A percentile compares a stretch with the other conserved stretches of the same genome.
Conservation (phyloP, 169 alveolate species). For the Amoebophrya sp. region DNA sequence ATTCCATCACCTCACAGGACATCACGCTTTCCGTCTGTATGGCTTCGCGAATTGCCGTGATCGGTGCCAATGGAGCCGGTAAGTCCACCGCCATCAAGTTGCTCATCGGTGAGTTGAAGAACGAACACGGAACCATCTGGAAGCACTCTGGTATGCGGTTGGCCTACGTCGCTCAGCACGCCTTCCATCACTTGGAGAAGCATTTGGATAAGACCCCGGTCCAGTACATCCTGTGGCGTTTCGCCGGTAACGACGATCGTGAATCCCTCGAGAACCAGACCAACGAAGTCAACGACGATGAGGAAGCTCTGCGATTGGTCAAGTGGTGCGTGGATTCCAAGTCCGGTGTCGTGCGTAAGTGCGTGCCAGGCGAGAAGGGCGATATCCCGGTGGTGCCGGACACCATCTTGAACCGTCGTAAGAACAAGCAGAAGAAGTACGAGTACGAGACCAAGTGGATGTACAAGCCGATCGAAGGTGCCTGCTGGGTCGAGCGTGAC, state of each 20-base stretch:
- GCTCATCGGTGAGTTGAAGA: slow-evolving; percentile 49
- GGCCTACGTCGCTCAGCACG: slow-evolving; percentile 54
- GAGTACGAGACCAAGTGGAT: slow-evolving; percentile 40
- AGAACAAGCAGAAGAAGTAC: slow-evolving; percentile 49
- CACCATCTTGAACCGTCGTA: slow-evolving; percentile 46
- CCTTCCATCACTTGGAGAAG: slow-evolving; percentile 53
- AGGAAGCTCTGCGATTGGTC: slow-evolving; percentile 39
- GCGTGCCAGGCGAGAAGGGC: slow-evolving; percentile 47
- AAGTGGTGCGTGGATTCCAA: slow-evolving; percentile 50
- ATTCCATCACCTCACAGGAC: background rate
- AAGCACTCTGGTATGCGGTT: slow-evolving; percentile 47
- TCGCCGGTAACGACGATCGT: slow-evolving; percentile 49
- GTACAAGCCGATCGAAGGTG: slow-evolving; percentile 28
- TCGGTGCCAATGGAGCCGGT: slow-evolving; percentile 52
- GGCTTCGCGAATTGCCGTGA: slow-evolving; percentile 48
- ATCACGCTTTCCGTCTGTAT: background rate
- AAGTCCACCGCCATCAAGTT: slow-evolving; percentile 53
- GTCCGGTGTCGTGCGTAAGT: slow-evolving; percentile 44
- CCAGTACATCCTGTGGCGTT: slow-evolving; percentile 52
- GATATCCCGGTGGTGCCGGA: slow-evolving; percentile 49
- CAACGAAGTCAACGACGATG: slow-evolving; percentile 45
- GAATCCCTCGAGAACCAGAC: slow-evolving; percentile 47
- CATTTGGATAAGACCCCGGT: slow-evolving; percentile 47
- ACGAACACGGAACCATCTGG: slow-evolving; percentile 43
- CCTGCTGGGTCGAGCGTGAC: slow-evolving; percentile 31